Percentiles rank a stretch among this genome's conserved stretches.
phyloP scores from a whole-genome alignment of 202 grass and related monocot genomes.

The Setaria viridis region DNA sequence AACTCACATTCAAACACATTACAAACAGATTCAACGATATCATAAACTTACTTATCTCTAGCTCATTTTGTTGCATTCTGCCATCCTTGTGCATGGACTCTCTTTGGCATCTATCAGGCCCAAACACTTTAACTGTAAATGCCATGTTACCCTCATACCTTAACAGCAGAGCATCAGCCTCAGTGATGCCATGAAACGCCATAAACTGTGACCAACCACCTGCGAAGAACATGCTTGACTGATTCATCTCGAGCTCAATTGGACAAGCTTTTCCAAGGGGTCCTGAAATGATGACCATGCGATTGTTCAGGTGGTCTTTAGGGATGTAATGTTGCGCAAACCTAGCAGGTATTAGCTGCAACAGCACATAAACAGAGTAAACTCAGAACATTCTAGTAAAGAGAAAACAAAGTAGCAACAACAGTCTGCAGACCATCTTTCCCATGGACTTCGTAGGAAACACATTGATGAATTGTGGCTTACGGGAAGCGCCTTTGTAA shows the following conservation, averaged over 20 bases:
- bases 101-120: not conserved
- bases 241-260: constrained; percentile 7
- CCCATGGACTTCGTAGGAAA: not conserved
- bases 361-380: not conserved
- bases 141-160: constrained; percentile 26
- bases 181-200: not conserved
- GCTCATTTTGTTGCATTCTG: not conserved
- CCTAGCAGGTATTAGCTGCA: constrained; percentile 32
- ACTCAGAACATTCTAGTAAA: not conserved
- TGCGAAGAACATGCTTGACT: constrained; percentile 1
- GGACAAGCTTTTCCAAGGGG: not conserved
- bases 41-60: not conserved
- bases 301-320: not conserved
- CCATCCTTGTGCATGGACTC: not conserved
- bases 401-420: not conserved
- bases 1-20: not conserved
- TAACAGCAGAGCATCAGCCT: constrained; percentile 4
- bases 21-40: not conserved
- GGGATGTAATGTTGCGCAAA: not conserved
- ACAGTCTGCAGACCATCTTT: constrained; percentile 12
- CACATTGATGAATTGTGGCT: constrained; percentile 15
- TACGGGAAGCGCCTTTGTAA: not conserved
- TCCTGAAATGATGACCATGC: not conserved
- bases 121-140: constrained; percentile 31
- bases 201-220: constrained; percentile 35